Evolutionary conservation across 106 monocot genomes (phyloP).

Genomic region (Dioscorea zingiberensis): DNA sequence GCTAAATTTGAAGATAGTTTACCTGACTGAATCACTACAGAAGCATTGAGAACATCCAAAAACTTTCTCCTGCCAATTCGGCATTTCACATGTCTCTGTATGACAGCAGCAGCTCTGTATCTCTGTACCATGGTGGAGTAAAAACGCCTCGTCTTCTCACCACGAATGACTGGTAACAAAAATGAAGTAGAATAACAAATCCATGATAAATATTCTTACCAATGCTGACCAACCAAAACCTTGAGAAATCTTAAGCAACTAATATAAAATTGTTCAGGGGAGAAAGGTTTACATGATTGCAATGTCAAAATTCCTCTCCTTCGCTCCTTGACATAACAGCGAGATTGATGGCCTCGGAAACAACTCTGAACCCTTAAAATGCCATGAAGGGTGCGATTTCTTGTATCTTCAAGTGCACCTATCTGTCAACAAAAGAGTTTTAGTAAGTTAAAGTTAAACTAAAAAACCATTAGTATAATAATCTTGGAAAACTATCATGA

Average conservation of each 20-base stretch:
- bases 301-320: constrained; percentile 54
- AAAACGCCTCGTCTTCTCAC: constrained; percentile 43
- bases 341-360: constrained; percentile 89
- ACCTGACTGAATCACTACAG: constrained; percentile 85
- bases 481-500: too few relatives aligned
- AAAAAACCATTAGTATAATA: too few relatives aligned
- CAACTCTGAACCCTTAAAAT: constrained; percentile 95
- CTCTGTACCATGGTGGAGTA: constrained; percentile 39
- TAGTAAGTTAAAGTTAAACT: too few relatives aligned
- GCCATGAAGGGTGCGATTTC: constrained; percentile 92
- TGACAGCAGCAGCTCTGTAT: constrained; percentile 54
- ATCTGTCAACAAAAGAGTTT: constrained; percentile 33
- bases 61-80: constrained; percentile 50
- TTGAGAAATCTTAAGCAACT: too few relatives aligned
- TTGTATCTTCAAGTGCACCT: constrained; percentile 91
- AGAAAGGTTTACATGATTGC: constrained; percentile 74
- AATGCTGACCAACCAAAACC: too few relatives aligned
- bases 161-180: constrained; percentile 55
- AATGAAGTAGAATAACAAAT: too few relatives aligned
- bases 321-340: constrained; percentile 49
- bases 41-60: constrained; percentile 39
- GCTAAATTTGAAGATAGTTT: constrained; percentile 4
- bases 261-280: not conserved
- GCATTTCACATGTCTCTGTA: constrained; percentile 60
- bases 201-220: too few relatives aligned